Evolutionary conservation across 2,329 filamentous ascomycete genomes (phyloP), one percentile per base, ranked within the genome.

Genomic region (Sodiomyces alkalinus): DNA sequence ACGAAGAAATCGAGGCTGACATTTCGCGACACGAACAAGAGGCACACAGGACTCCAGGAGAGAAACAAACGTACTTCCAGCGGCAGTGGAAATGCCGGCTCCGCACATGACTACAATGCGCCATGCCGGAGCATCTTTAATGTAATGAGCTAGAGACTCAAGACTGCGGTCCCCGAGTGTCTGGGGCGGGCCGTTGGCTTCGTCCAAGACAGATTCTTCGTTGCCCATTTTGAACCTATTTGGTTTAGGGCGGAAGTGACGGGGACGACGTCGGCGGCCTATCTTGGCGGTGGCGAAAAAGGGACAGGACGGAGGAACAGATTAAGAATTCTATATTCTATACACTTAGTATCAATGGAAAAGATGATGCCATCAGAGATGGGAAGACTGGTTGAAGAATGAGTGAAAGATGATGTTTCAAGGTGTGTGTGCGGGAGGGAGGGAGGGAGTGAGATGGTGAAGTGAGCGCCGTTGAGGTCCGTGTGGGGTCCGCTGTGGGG

Each of bases 101-200:
- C 87, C 87, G 3, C 80, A 85, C 71, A 96, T 74, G 36, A 94
- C 79, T 15, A 92, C 82, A 32, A 98, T 79, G 27, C 66, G 67
- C 42, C 67, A 67, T 19, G 66, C 74, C 27, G 64, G 52, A 25
- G 75, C 79, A 43, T 73, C 64, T 39, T 70, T 73, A 51, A 98
- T 86, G 43, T 80, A 77, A 17, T 79, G 67, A n/a, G 83, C 86
- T 21, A 96, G 61, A 4, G 72, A 79, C 12, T 76, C 62, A 10
- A 96, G 52, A 17, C 67, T 78, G 31, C 85, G 73, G 18, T 67
- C 68, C 22, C 65, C 56, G 10, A 96, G 64, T 0, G 73, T 80
- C 29, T 61, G 47, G 2, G 87, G 72, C 20, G 58, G 55, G 29
- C 68, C 70, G 37, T 65, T 64, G 37, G 79, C 72, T 44, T 76